Percentiles rank a stretch among this genome's conserved stretches.
phyloP scores from a whole-genome alignment of 805 yeast species.

The Barnettozyma botsteinii region DNA sequence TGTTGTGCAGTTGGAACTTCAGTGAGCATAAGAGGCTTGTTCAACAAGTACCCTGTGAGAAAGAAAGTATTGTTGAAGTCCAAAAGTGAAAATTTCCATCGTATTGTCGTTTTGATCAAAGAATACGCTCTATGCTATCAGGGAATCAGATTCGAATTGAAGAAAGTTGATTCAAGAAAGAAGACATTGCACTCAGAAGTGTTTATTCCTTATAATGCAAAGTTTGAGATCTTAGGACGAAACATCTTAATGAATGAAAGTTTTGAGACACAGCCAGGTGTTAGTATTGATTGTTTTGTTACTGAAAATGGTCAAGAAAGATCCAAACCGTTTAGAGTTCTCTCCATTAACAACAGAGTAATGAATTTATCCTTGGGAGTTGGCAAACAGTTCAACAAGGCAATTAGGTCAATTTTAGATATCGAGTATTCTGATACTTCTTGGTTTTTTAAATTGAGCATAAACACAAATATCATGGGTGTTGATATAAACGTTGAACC shows the following conservation, averaged over 20 bases:
- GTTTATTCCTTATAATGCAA: background rate
- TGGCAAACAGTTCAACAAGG: background rate
- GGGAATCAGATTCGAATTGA: constrained; percentile 27
- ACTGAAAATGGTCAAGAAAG: too few relatives aligned
- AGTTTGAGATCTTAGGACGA: background rate
- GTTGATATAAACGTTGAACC: constrained; percentile 41
- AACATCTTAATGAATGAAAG: background rate
- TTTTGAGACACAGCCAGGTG: background rate
- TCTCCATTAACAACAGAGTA: constrained; percentile 1
- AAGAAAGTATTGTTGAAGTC: constrained; percentile 21
- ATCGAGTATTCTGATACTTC: background rate
- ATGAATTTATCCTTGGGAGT: background rate
- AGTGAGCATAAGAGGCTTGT: constrained; percentile 28
- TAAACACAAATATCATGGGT: constrained; percentile 9
- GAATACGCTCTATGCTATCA: constrained; percentile 29
- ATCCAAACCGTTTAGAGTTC: background rate
- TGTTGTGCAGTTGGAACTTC: constrained; percentile 30
- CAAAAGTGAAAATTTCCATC: constrained; percentile 6
- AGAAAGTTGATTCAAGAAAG: constrained; percentile 1
- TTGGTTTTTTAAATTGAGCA: constrained; percentile 32
- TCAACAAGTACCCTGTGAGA: constrained; percentile 31
- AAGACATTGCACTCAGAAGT: background rate
- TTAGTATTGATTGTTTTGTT: background rate
- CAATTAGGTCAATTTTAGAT: constrained; percentile 21
- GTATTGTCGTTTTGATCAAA: constrained; percentile 21